Conservation (phyloP, 2,329 filamentous ascomycete genomes). For the Sporothrix globosa region DNA sequence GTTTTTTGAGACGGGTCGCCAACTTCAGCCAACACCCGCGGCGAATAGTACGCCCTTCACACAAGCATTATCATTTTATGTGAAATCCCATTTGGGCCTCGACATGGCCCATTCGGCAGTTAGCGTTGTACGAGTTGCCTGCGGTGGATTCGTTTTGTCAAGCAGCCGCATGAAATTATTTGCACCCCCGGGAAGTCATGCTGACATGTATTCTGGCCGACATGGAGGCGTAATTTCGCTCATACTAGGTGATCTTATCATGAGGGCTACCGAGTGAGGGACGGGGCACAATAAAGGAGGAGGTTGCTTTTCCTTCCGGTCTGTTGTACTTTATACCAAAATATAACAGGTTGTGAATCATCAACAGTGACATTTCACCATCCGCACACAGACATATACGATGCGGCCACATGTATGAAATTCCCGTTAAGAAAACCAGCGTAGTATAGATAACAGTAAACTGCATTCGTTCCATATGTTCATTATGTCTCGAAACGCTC, state of each 20-base stretch:
- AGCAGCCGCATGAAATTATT: slow-evolving; percentile 58
- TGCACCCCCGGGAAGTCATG: neutral
- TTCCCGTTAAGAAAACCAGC: too few relatives aligned
- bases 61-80: slow-evolving; percentile 54
- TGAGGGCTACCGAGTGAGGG: slow-evolving; percentile 26
- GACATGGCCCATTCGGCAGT: slow-evolving; percentile 61
- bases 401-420: too few relatives aligned
- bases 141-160: slow-evolving; percentile 59
- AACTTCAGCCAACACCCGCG: slow-evolving; percentile 29
- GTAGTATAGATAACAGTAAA: too few relatives aligned
- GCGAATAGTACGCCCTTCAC: slow-evolving; percentile 50
- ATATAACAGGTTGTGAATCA: too few relatives aligned
- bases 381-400: too few relatives aligned
- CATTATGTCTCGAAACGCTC: too few relatives aligned
- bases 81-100: slow-evolving; percentile 57
- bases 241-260: slow-evolving; percentile 27
- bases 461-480: too few relatives aligned
- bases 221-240: slow-evolving; percentile 20
- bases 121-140: slow-evolving; percentile 56
- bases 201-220: neutral
- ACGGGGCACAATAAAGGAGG: neutral
- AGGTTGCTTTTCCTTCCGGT: too few relatives aligned
- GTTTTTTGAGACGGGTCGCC: slow-evolving; percentile 51
- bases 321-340: too few relatives aligned
- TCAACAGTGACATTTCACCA: too few relatives aligned